Evolutionary conservation across 345 rosid genomes (phyloP).

Genomic region (Acer saccharum): DNA sequence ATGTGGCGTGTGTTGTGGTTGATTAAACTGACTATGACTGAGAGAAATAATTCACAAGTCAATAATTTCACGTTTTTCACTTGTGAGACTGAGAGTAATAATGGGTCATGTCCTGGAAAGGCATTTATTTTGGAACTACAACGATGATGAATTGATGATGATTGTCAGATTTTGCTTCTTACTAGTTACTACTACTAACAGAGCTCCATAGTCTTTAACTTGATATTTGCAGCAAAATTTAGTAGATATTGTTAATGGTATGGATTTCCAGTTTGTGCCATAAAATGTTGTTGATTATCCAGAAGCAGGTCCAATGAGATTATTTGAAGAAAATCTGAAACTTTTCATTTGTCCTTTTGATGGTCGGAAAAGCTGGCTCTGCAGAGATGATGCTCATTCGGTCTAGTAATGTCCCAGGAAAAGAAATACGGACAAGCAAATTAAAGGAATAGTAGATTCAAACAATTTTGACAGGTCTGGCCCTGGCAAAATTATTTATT

Average conservation of each 20-base stretch:
- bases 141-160: too few relatives aligned
- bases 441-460: background rate
- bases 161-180: too few relatives aligned
- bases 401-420: too few relatives aligned
- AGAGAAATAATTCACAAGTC: background rate
- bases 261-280: too few relatives aligned
- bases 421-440: too few relatives aligned
- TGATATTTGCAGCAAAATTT: background rate
- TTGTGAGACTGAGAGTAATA: background rate
- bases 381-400: too few relatives aligned
- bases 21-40: background rate
- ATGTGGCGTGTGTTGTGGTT: constrained; percentile 2
- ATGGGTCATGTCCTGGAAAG: constrained; percentile 4
- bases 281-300: too few relatives aligned
- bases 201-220: background rate
- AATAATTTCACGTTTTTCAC: constrained; percentile 19
- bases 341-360: background rate
- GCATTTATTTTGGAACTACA: background rate
- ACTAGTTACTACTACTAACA: background rate
- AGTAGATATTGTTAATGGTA: background rate
- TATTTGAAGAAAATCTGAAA: too few relatives aligned
- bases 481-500: background rate
- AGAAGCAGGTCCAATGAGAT: background rate
- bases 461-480: constrained; percentile 1
- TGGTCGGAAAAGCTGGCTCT: too few relatives aligned